A percentile compares a stretch with the other conserved stretches of the same genome.
Conservation (phyloP, 2,329 filamentous ascomycete species). For the Paracamarosporium sp. region DNA sequence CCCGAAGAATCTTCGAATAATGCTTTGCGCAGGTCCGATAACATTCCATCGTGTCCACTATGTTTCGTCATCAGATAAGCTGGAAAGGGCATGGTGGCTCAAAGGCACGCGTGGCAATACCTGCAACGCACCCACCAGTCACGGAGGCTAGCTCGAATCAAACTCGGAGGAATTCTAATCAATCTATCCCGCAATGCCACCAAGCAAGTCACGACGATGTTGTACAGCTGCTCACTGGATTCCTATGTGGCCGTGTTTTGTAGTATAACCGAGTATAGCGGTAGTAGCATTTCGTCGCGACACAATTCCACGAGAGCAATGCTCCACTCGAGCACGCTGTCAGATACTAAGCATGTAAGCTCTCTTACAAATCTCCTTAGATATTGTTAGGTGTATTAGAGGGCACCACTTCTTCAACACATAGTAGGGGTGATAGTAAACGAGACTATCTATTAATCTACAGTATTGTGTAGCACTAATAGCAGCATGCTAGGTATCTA, state of each 20-base stretch:
- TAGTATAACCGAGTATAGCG: conserved; percentile 14
- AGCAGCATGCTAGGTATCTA: conserved; percentile 19
- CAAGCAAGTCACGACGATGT: too few relatives aligned
- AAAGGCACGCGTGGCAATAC: too few relatives aligned
- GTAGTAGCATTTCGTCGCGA: conserved; percentile 15
- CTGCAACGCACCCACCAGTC: too few relatives aligned
- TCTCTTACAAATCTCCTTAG: conserved; percentile 34
- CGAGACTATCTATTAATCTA: conserved; percentile 18
- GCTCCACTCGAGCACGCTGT: conserved; percentile 15
- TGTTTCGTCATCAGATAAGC: too few relatives aligned
- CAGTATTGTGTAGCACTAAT: conserved; percentile 19
- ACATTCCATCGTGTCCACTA: too few relatives aligned
- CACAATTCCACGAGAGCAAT: conserved; percentile 14
- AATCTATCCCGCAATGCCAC: too few relatives aligned
- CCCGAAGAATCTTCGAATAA: too few relatives aligned
- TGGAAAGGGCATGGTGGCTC: too few relatives aligned
- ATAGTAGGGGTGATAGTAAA: conserved; percentile 12
- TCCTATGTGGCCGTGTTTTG: conserved; percentile 20
- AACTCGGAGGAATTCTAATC: too few relatives aligned
- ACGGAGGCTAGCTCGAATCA: too few relatives aligned
- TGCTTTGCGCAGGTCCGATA: too few relatives aligned
- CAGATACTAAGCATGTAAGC: conserved; percentile 17
- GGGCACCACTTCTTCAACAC: conserved; percentile 13
- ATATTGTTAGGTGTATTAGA: conserved; percentile 16
- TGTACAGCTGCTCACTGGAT: conserved; percentile 15